Percentiles rank a stretch among this genome's conserved stretches.
Evolutionary conservation across 177 flowering plant species (phyloP).

Genomic region (Telopea speciosissima): DNA sequence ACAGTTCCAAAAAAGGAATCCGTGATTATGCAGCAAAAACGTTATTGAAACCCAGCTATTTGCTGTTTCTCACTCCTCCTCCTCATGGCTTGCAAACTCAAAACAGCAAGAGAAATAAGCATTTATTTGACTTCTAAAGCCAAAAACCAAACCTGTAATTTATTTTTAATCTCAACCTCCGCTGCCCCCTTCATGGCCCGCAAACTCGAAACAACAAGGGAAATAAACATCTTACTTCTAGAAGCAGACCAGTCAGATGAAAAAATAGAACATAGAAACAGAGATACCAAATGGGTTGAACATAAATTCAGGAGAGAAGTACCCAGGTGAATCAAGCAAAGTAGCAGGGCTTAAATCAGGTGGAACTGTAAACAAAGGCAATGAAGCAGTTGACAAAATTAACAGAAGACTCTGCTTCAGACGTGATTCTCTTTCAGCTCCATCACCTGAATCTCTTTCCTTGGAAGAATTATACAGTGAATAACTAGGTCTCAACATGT

Average conservation of each 20-base stretch:
- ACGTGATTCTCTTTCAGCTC: constrained; percentile 17
- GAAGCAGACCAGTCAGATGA: neutral
- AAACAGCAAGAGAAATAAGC: no score
- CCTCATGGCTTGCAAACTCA: no score
- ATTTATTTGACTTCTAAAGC: no score
- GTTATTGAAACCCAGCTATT: no score
- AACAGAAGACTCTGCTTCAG: constrained; percentile 57
- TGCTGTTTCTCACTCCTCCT: no score
- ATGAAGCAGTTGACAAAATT: constrained; percentile 42
- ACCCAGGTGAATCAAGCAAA: constrained; percentile 72
- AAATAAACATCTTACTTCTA: neutral
- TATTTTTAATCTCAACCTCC: no score
- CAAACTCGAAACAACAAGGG: no score
- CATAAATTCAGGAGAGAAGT: constrained; percentile 39
- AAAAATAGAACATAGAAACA: neutral
- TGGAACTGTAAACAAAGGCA: constrained; percentile 62
- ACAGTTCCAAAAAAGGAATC: neutral
- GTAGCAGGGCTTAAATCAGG: constrained; percentile 78
- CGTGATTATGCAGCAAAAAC: neutral
- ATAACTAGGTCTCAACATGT: constrained; percentile 7
- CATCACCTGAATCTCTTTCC: constrained; percentile 12
- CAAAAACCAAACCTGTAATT: no score
- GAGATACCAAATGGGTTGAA: neutral
- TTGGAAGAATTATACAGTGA: neutral
- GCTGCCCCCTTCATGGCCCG: no score